Conservation (phyloP, 2,329 filamentous ascomycete species). For the Fusarium oxysporum region DNA sequence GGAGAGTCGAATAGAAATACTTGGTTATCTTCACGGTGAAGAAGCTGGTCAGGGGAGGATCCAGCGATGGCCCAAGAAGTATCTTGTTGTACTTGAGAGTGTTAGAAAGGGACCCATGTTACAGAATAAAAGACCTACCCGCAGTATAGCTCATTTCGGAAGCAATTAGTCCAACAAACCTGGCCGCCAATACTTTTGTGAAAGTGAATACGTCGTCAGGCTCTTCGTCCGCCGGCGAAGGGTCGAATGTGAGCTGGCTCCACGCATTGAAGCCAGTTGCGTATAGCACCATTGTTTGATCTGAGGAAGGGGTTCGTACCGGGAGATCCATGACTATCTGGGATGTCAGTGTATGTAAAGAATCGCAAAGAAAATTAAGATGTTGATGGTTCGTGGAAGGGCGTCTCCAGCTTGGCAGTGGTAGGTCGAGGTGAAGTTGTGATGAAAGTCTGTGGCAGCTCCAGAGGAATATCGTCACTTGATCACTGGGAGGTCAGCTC, state of each 20-base stretch:
- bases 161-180: constrained; percentile 50
- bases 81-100: constrained; percentile 36
- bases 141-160: constrained; percentile 59
- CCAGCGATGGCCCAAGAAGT: constrained; percentile 38
- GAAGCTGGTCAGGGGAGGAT: not conserved
- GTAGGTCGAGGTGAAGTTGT: not conserved
- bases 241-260: constrained; percentile 61
- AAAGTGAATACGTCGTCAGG: constrained; percentile 61
- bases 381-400: not conserved
- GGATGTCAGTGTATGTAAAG: too few relatives aligned
- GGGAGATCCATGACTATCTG: constrained; percentile 19
- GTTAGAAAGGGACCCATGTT: not conserved
- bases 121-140: constrained; percentile 48
- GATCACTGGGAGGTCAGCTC: not conserved
- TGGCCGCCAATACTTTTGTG: constrained; percentile 53
- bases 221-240: constrained; percentile 44
- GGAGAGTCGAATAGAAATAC: constrained; percentile 9
- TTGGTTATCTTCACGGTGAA: not conserved
- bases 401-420: not conserved
- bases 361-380: too few relatives aligned
- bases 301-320: not conserved
- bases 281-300: constrained; percentile 60
- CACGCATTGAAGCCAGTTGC: constrained; percentile 70
- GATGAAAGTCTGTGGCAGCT: not conserved
- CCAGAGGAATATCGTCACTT: not conserved